Evolutionary conservation across 164 flowering plant genomes (phyloP), one percentile per base, ranked within the genome.

Genomic region (Amborella trichopoda): DNA sequence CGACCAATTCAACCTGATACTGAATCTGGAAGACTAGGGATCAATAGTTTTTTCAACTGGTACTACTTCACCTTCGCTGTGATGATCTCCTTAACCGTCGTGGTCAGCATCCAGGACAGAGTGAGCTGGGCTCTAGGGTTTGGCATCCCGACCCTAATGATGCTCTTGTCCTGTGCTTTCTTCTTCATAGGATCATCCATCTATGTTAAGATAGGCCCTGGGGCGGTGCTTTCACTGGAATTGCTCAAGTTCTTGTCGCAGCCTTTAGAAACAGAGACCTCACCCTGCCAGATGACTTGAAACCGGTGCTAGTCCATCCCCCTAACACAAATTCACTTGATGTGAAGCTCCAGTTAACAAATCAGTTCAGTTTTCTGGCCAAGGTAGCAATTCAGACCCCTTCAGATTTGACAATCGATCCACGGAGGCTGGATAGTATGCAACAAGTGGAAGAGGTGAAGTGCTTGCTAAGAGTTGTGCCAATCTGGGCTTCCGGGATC

Each of bases 11-110:
- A 82, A 87, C 26, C 65, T 9, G 66, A 71, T 23, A 81, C 94
- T 0, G 78, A 78, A 0, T 62, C 83, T 0, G 96, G 98, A 8
- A 76, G 68, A 52, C 63, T 65, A 46, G 93, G 93, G 4, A 63
- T 84, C 38, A 67, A 66, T 56, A 87, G 96, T 54, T 91, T 91
- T 74, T 87, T 87, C 77, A 87, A 87, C 36, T 91, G 98, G 98
- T 91, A 81, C 64, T 83, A 64, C 67, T 81, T 83, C 73, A 84
- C 96, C 6, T 72, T 80, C 40, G 94, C 93, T 0, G 53, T 65
- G 67, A 70, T 87, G 75, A 46, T 91, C 3, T 73, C 96, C 1
- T 38, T 87, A 33, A 87, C 96, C 0, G 12, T 74, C 32, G 74
- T 91, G 2, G 94, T 91, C 8, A 86, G 80, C 26, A 75, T 91